phyloP scores from a whole-genome alignment of 1,284 basidiomycete genomes.

The Rhodotorula mucilaginosa region DNA sequence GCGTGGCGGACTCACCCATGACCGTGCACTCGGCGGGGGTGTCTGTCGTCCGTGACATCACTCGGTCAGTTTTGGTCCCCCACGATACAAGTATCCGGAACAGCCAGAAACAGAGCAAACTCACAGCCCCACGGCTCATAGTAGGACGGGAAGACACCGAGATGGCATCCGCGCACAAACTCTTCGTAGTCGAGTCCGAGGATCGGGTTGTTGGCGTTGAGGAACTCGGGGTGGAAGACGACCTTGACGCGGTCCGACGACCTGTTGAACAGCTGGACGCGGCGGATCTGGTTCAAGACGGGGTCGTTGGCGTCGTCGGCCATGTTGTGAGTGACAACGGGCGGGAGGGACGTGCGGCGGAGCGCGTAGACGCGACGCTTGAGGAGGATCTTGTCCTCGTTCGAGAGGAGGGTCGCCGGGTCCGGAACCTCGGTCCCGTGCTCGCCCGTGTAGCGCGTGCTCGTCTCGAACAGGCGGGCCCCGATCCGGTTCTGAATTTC shows the following conservation, averaged over 20 bases:
- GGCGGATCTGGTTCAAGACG: slow-evolving; percentile 88
- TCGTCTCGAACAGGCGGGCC: slow-evolving; percentile 86
- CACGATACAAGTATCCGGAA: too few species aligned
- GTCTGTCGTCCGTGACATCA: slow-evolving; percentile 42
- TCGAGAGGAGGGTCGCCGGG: slow-evolving; percentile 74
- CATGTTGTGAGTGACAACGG: slow-evolving; percentile 98
- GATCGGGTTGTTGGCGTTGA: slow-evolving; percentile 97
- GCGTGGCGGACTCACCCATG: slow-evolving; percentile 60
- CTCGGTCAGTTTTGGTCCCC: too few species aligned
- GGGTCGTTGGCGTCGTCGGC: slow-evolving; percentile 86
- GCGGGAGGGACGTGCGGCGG: slow-evolving; percentile 87
- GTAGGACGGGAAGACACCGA: slow-evolving; percentile 97
- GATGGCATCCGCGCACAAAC: slow-evolving; percentile 94
- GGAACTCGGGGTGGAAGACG: slow-evolving; percentile 97
- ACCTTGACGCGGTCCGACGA: slow-evolving; percentile 85
- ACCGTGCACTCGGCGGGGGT: slow-evolving; percentile 62
- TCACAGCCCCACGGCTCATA: slow-evolving; percentile 70
- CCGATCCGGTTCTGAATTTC: slow-evolving; percentile 93
- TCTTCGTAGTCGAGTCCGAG: slow-evolving; percentile 97
- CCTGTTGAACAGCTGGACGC: slow-evolving; percentile 87
- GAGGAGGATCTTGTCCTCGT: slow-evolving; percentile 90
- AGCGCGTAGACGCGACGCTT: slow-evolving; percentile 96
- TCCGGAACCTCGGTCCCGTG: slow-evolving; percentile 68
- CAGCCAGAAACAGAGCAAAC: slow-evolving; percentile 45
- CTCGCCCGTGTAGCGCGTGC: slow-evolving; percentile 84